A percentile compares a stretch with the other conserved stretches of the same genome.
Conservation (phyloP, 2,329 filamentous ascomycete genomes). For the Furcasterigmium furcatum region DNA sequence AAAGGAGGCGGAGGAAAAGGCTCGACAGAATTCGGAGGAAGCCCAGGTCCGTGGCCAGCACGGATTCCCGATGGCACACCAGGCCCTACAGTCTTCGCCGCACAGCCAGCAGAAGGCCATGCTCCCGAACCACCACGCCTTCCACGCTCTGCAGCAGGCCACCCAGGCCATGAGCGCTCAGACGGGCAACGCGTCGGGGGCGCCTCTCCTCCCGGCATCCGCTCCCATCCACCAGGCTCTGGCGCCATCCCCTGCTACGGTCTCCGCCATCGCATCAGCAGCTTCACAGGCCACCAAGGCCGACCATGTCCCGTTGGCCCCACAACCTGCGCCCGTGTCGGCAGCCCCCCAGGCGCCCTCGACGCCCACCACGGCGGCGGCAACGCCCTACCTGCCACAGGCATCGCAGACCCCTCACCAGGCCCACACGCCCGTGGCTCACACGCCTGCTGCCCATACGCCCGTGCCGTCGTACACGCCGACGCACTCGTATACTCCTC, state of each 20-base stretch:
- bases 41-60: slow-evolving; percentile 58
- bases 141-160: not conserved
- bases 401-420: slow-evolving; percentile 9
- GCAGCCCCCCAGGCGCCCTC: slow-evolving; percentile 7
- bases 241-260: slow-evolving; percentile 10
- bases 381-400: not conserved
- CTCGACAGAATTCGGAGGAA: slow-evolving; percentile 54
- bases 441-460: slow-evolving; percentile 5
- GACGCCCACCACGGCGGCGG: slow-evolving; percentile 8
- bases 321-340: slow-evolving; percentile 1
- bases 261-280: not conserved
- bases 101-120: slow-evolving; percentile 10
- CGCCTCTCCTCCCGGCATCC: slow-evolving; percentile 25
- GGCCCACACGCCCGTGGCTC: slow-evolving; percentile 3
- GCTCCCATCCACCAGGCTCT: slow-evolving; percentile 20
- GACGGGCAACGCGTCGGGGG: slow-evolving; percentile 14
- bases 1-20: slow-evolving; percentile 64
- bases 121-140: not conserved
- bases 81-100: slow-evolving; percentile 39
- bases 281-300: not conserved
- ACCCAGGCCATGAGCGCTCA: not conserved
- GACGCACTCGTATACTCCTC: slow-evolving; percentile 17
- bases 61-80: slow-evolving; percentile 53
- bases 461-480: slow-evolving; percentile 18
- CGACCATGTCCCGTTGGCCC: not conserved